phyloP scores from a whole-genome alignment of 2,329 filamentous ascomycete genomes.

The Helicocarpus griseus region DNA sequence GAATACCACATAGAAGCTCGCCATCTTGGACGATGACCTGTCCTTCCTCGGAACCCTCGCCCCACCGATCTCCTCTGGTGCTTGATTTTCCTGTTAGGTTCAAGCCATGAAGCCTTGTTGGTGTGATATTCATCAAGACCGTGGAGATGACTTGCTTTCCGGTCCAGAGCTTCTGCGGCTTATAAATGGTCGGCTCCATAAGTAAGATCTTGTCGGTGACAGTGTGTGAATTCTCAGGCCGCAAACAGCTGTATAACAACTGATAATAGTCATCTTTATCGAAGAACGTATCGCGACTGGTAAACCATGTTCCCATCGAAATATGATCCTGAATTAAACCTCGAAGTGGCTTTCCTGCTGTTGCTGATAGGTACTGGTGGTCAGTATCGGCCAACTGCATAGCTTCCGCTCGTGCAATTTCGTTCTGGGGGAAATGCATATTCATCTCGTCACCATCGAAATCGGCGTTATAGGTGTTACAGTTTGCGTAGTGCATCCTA shows the following conservation, averaged over 20 bases:
- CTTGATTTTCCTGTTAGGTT: conserved; percentile 72
- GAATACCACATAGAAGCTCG: conserved; percentile 77
- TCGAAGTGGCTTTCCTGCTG: conserved; percentile 83
- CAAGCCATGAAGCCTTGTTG: conserved; percentile 62
- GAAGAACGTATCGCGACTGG: conserved; percentile 86
- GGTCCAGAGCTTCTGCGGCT: conserved; percentile 77
- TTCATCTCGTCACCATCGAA: conserved; percentile 99
- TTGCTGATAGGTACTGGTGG: conserved; percentile 91
- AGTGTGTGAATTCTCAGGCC: conserved; percentile 85
- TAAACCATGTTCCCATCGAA: conserved; percentile 84
- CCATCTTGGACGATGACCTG: conserved; percentile 75
- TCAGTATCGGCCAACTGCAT: conserved; percentile 91
- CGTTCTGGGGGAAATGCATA: conserved; percentile 98
- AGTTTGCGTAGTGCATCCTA: conserved; percentile 99
- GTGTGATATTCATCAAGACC: conserved; percentile 84
- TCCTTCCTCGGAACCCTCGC: conserved; percentile 59
- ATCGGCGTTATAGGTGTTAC: conserved; percentile 98
- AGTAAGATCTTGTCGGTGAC: conserved; percentile 72
- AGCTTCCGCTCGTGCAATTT: conserved; percentile 85
- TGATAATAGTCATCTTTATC: conserved; percentile 82
- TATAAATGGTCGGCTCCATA: conserved; percentile 69
- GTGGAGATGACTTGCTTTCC: conserved; percentile 94
- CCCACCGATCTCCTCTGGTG: conserved; percentile 73
- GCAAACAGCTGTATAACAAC: conserved; percentile 79
- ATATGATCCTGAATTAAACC: conserved; percentile 98